phyloP scores from a whole-genome alignment of 352 stramenopile genomes.

The Globisporangium solare region DNA sequence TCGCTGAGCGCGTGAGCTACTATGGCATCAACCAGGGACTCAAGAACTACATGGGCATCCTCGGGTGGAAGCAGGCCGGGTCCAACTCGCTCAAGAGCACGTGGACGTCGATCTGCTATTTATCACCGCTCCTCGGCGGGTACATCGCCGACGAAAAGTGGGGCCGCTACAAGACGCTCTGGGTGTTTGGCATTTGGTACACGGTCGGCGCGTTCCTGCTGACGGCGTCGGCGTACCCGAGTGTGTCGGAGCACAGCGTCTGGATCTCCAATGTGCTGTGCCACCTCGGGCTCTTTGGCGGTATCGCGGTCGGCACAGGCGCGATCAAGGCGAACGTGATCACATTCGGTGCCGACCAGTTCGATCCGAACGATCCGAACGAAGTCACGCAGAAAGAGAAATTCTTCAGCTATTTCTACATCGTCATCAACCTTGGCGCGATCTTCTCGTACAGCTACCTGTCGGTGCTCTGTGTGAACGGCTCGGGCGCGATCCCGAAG shows the following conservation, averaged over 20 bases:
- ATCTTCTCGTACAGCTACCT: constrained; percentile 90
- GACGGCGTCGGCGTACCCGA: constrained; percentile 59
- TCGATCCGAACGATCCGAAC: constrained; percentile 80
- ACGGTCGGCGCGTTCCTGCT: constrained; percentile 65
- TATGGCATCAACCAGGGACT: constrained; percentile 87
- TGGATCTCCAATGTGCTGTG: constrained; percentile 58
- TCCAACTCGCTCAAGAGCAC: constrained; percentile 87
- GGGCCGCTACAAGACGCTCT: constrained; percentile 80
- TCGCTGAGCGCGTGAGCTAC: constrained; percentile 80
- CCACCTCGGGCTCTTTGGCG: constrained; percentile 68
- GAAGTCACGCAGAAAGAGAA: constrained; percentile 74
- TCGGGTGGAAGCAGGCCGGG: constrained; percentile 71
- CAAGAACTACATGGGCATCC: constrained; percentile 83
- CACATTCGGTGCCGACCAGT: constrained; percentile 84
- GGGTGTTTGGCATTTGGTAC: constrained; percentile 81
- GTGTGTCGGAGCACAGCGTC: constrained; percentile 37
- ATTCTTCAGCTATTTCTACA: constrained; percentile 93
- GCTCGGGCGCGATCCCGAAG: constrained; percentile 56
- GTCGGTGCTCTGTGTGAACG: constrained; percentile 85
- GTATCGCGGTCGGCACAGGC: constrained; percentile 73
- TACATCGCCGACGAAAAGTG: constrained; percentile 86
- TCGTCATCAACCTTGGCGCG: constrained; percentile 88
- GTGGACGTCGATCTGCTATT: constrained; percentile 85
- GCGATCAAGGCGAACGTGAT: constrained; percentile 88
- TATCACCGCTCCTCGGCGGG: constrained; percentile 75